These are phyloP conservation scores for Pseudoturritis turrita DNA, from an alignment of 345 rosid genomes.

Conservation along the genomic window DNA sequence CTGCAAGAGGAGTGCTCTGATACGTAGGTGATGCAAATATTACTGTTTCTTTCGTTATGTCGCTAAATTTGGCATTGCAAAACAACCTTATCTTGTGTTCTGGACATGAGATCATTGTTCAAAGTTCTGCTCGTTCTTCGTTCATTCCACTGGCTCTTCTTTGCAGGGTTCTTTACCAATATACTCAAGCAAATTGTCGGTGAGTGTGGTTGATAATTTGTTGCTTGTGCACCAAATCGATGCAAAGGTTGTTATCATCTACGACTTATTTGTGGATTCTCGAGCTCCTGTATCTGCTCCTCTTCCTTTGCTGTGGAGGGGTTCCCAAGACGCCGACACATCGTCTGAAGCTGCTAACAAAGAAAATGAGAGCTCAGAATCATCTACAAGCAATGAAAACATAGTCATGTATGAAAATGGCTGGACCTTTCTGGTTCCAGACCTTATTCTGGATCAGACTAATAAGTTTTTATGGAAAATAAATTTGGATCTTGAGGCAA, in stretches of 20 bases:
- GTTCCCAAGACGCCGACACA: constrained; percentile 50
- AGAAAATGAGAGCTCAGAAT: constrained; percentile 53
- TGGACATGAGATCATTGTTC: neutral
- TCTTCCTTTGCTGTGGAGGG: constrained; percentile 82
- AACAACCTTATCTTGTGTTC: neutral
- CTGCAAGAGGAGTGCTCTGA: neutral
- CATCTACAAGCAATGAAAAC: constrained; percentile 47
- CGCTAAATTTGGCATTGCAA: neutral
- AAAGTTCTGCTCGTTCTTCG: neutral
- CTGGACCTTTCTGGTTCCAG: constrained; percentile 91
- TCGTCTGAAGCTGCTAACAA: constrained; percentile 42
- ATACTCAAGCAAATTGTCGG: constrained; percentile 81
- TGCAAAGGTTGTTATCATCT: constrained; percentile 91
- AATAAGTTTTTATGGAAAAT: constrained; percentile 84
- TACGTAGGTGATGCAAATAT: neutral
- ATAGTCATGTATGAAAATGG: constrained; percentile 68
- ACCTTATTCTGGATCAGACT: constrained; percentile 73
- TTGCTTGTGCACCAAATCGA: constrained; percentile 97
- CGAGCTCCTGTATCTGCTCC: constrained; percentile 99
- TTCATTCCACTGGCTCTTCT: constrained; percentile 12
- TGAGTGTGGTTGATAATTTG: constrained; percentile 87
- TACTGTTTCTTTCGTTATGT: neutral
- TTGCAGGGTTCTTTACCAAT: constrained; percentile 93
- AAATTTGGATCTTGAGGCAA: constrained; percentile 85
- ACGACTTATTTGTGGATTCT: constrained; percentile 86